A percentile compares a stretch with the other conserved stretches of the same genome.
Evolutionary conservation across 352 stramenopile genomes (phyloP).

Genomic region (Albugo candida): DNA sequence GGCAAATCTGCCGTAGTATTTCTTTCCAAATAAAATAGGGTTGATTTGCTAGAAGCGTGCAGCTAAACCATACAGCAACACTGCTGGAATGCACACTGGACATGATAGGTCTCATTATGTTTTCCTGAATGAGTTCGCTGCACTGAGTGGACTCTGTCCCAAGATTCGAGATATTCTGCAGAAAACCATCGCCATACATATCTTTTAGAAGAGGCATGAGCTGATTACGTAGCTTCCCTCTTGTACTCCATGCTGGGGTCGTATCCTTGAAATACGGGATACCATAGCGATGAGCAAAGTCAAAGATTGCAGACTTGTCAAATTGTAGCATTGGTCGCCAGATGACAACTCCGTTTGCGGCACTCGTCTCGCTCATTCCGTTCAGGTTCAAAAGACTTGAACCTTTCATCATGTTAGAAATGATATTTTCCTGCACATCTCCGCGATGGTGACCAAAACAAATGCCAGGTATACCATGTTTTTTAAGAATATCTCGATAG

Average conservation of each 20-base stretch:
- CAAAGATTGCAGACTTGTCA: slow-evolving; percentile 88
- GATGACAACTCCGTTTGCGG: slow-evolving; percentile 63
- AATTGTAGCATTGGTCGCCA: slow-evolving; percentile 87
- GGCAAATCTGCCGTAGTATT: slow-evolving; percentile 62
- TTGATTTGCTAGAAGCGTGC: slow-evolving; percentile 23
- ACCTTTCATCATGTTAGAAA: slow-evolving; percentile 95
- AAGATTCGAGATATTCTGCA: slow-evolving; percentile 63
- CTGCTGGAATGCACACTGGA: slow-evolving; percentile 27
- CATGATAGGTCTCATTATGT: slow-evolving; percentile 41
- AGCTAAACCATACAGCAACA: slow-evolving; percentile 54
- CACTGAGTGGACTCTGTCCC: slow-evolving; percentile 66
- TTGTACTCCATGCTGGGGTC: slow-evolving; percentile 90
- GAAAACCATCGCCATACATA: slow-evolving; percentile 86
- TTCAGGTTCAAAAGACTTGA: slow-evolving; percentile 84
- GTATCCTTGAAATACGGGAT: slow-evolving; percentile 97
- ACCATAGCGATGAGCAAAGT: slow-evolving; percentile 88
- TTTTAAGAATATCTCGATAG: slow-evolving; percentile 75
- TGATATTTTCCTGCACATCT: slow-evolving; percentile 96
- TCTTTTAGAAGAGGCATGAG: slow-evolving; percentile 87
- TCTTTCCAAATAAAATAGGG: slow-evolving; percentile 79
- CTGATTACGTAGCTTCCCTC: slow-evolving; percentile 90
- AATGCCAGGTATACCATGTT: slow-evolving; percentile 70
- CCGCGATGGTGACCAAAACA: slow-evolving; percentile 93
- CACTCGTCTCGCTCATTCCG: slow-evolving; percentile 78
- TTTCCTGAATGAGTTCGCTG: slow-evolving; percentile 33